Base-by-base conservation (phyloP, 2,329 filamentous ascomycete species). In the Pseudogymnoascus sp. region DNA sequence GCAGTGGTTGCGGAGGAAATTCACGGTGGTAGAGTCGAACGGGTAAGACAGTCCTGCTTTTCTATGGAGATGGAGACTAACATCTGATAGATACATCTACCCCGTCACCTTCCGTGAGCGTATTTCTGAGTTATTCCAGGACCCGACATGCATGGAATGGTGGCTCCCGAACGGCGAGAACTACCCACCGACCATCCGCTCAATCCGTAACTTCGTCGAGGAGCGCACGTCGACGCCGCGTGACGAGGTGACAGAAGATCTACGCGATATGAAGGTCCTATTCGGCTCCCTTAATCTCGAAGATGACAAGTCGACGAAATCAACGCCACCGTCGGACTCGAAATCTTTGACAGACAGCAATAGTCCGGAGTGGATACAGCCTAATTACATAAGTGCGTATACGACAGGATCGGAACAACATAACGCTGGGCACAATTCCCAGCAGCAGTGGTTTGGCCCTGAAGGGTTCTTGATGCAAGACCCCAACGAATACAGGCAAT, bases 111-210 rank as follows among this genome's bases (percentile, higher is more conserved):
- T 93, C 68, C 88, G 93, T 63, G 80, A 77, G 33, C 87, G 87
- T 66, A 88, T 97, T 82, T 85, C 89, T 33, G 82, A 89, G 55
- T 74, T 91, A 25, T 96, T 94, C 80, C 79, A 83, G 64, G 83
- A 90, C 44, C 81, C 84, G 12, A 85, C 87, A 17, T 85, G 92
- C 61, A 84, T 84, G 48, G 81, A 87, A 63, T 97, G 92, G 91
- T 99, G 94, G 94, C 82, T 97, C 2, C 90, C 92, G 2, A 83
- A 94, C 72, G 84, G 91, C 65, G 89, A 93, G 76, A 85, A 84
- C 1, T 89, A 89, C 69, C 87, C 84, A 9, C 83, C 84, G 0
- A 84, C 95, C 42, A 80, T 97, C 61, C 87, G 86, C 60, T 88
- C 84, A 61, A 86, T 96, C 65, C 88, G 92, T 17, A 83, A 85